Evolutionary conservation across 2,329 filamentous ascomycete genomes (phyloP), one percentile per base, ranked within the genome.

Genomic region (Ceratocystis destructans): DNA sequence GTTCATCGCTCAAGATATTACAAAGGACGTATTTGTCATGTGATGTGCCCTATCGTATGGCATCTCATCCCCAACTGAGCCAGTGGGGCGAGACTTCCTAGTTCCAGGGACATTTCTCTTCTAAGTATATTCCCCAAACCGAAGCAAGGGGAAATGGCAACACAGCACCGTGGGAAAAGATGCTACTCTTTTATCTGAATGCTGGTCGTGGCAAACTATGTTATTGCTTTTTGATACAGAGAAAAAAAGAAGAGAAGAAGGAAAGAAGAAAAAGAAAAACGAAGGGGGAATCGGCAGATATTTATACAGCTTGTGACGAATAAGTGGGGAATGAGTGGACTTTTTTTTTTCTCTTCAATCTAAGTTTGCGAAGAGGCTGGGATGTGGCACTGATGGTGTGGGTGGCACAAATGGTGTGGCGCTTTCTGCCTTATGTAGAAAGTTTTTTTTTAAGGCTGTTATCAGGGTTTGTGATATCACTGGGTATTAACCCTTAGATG

Each of bases 201-300:
- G 67, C 64, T 66, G 67, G 67, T 68, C 67, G 67, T 68, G 67
- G 67, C 67, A 68, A 63, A 68, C 67, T 68, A 55, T 68, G 67
- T 61, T 68, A 68, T 68, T 62, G 67, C 67, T 68, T 68, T 68
- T 68, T 68, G 67, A 68, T 68, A n/a, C n/a, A 66, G 50, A 64
- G 63, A 64, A 57, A 48, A 68, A 68, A 68, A 62, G 50, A 66
- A 66, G 41, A 66, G 62, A 64, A 64, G 62, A 64, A 48, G 62
- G 62, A 64, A 64, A 68, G 61, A 64, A 61, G 45, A 55, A 64
- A 66, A 66, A 55, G 50, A 31, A 64, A 68, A n/a, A 20, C 1
- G n/a, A 12, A 25, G 31, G 37, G 28, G 37, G 50, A 28, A 5
- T 33, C 6, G 31, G 17, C 15, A 44, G 17, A 59, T 68, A 66